Base-by-base conservation (phyloP, 768 basidiomycete genomes). In the Boletus barrowsii region DNA sequence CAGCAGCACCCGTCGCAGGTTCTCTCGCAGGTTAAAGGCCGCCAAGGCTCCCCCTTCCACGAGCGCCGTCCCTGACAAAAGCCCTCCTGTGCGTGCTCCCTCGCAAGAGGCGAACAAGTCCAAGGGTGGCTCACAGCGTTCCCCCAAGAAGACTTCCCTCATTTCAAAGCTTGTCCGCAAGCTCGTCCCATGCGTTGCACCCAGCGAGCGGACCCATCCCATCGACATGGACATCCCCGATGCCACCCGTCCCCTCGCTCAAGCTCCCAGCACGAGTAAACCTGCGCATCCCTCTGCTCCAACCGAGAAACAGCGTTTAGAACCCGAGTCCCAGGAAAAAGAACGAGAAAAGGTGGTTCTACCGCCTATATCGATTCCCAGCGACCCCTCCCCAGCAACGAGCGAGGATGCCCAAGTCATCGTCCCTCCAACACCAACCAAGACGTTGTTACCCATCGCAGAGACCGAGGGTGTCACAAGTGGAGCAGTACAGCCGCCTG, bases 401-500 rank as follows among this genome's bases (percentile, higher is more conserved):
- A 35, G 53, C 22, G 62, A 63, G 35, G 77, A 76, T 51, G 66
- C 59, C 15, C 73, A 77, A 11, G 65, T 79, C 49, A 39, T 79
- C 46, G 60, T 79, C 4, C 77, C 81, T 17, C 77, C 82, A 30
- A 78, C 79, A 2, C 80, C 82, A 13, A 77, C 76, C 15, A 75
- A 67, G 15, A 42, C 49, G 15, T 67, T 78, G 56, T 62, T 81
- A 6, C 82, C 90, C 8, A 74, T 77, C 24, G 81, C 84, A 10
- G 93, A 94, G 72, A 92, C 93, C 8, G 92, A 86, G 56, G 93
- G 90, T 14, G 76, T 97, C 59, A 90, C 89, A 10, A 93, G 91
- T n/a, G 88, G 92, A 32, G 90, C 91, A 42, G 94, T 96, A 22
- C 90, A 94, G 64, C 81, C 93, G 3, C 93, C 95, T 14, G 93